These are phyloP conservation scores for Striga hermonthica DNA, from an alignment of 305 asterid species.

Conservation along the genomic window DNA sequence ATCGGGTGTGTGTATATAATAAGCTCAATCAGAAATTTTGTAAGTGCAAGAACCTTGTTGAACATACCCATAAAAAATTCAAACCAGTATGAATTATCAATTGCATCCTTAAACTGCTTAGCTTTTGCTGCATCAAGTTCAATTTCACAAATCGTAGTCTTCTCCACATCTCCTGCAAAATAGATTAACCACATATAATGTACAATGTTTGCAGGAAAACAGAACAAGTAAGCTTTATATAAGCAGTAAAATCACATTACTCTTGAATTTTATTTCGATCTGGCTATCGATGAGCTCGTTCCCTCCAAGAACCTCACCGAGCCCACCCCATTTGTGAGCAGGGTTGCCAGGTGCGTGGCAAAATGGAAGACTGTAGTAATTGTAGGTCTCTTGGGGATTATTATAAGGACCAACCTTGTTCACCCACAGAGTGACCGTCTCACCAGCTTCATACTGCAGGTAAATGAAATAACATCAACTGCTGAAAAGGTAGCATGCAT, in stretches of 20 bases:
- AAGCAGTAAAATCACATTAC: slow-evolving; percentile 41
- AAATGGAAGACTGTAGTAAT: slow-evolving; percentile 80
- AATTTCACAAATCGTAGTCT: slow-evolving; percentile 59
- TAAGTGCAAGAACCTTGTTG: slow-evolving; percentile 15
- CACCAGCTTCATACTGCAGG: slow-evolving; percentile 75
- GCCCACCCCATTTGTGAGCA: slow-evolving; percentile 78
- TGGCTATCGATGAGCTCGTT: slow-evolving; percentile 84
- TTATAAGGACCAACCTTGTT: slow-evolving; percentile 86
- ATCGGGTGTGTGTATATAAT: not conserved
- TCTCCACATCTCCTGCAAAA: slow-evolving; percentile 60
- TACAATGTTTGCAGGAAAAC: slow-evolving; percentile 14
- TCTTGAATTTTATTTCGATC: slow-evolving; percentile 65
- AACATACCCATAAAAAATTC: slow-evolving; percentile 82
- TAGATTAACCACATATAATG: slow-evolving; percentile 21
- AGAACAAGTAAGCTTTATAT: slow-evolving; percentile 4
- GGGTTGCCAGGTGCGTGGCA: slow-evolving; percentile 60
- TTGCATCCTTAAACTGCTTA: slow-evolving; percentile 74
- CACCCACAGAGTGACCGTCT: slow-evolving; percentile 72
- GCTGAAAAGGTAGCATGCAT: not conserved
- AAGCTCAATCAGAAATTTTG: slow-evolving; percentile 14
- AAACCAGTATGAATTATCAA: slow-evolving; percentile 71
- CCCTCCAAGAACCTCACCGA: slow-evolving; percentile 85
- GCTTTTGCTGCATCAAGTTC: slow-evolving; percentile 66
- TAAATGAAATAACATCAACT: not conserved
- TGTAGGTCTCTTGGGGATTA: slow-evolving; percentile 92